Base-by-base conservation (phyloP, 1,284 basidiomycete species). In the Grifola frondosa region DNA sequence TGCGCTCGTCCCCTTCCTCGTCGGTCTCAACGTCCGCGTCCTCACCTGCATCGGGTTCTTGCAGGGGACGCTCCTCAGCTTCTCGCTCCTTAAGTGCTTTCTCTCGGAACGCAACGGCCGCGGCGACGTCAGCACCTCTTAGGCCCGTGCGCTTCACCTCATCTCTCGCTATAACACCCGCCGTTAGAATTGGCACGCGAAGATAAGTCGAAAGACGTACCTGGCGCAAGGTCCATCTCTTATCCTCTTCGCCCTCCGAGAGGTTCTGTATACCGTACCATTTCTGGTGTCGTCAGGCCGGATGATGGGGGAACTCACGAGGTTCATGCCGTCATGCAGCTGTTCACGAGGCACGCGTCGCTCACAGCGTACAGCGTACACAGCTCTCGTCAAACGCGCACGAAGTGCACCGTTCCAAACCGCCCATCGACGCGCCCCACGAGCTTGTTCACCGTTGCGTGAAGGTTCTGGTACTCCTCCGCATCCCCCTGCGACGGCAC, bases 231-330 rank as follows among this genome's bases (percentile, higher is more conserved):
- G 30, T 84, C 78, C 58, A 82, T 80, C 37, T 75, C 77, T 90
- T 88, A 44, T 96, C 91, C 13, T 90, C 89, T 58, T 93, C 91
- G 30, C 91, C 94, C 61, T 97, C 94, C 2, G 91, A 95, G 5
- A 1, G 93, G 93, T 60, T 97, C 93, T 21, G 80, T 74, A 59
- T 96, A 96, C 11, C 65, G 59, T 48, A 67, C 62, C 7, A 65
- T 63, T 7, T 69, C 66, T n/a, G 75, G 76, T 0, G 82, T 79
- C 7, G 63, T 66, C 5, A 68, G 54, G 13, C 76, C 77, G n/a
- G 77, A 76, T 0, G 79, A n/a, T n/a, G n/a, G n/a, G n/a, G n/a
- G n/a, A n/a, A n/a, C n/a, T n/a, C n/a, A n/a, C n/a, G n/a, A n/a
- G n/a, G n/a, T n/a, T n/a, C n/a, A n/a, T n/a, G n/a, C n/a, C n/a